A percentile compares a stretch with the other conserved stretches of the same genome.
Conservation (phyloP, 768 basidiomycete genomes). For the Solioccasus polychromus region DNA sequence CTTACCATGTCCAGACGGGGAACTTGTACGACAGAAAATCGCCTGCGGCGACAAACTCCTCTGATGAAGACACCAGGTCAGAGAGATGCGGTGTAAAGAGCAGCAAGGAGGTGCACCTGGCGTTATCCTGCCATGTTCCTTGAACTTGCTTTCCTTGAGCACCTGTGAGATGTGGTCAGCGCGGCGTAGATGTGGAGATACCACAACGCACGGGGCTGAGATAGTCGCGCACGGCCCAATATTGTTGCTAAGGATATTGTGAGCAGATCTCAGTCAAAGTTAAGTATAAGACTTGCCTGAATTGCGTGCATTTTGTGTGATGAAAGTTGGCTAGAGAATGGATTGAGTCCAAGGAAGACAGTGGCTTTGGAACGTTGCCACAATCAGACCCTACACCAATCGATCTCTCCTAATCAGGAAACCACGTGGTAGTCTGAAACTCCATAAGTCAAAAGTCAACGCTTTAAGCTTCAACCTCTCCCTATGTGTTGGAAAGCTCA, state of each 20-base stretch:
- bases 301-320: constrained; percentile 44
- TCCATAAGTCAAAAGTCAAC: too few relatives aligned
- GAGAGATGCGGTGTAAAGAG: constrained; percentile 1
- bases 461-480: too few relatives aligned
- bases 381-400: constrained; percentile 33
- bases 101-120: constrained; percentile 56
- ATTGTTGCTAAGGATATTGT: constrained; percentile 64
- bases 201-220: constrained; percentile 71
- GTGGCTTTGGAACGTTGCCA: constrained; percentile 15
- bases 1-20: constrained; percentile 95
- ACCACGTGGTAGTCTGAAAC: constrained; percentile 15
- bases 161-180: constrained; percentile 55
- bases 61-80: constrained; percentile 37
- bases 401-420: constrained; percentile 34
- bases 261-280: background rate
- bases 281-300: constrained; percentile 31
- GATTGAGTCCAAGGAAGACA: constrained; percentile 18
- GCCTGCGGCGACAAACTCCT: constrained; percentile 98
- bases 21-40: constrained; percentile 99
- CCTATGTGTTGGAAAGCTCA: too few relatives aligned
- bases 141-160: constrained; percentile 97
- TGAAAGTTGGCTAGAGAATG: constrained; percentile 5
- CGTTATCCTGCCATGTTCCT: constrained; percentile 95
- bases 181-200: constrained; percentile 12
- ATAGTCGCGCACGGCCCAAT: constrained; percentile 92